Conservation (phyloP, 2,329 filamentous ascomycete genomes). For the Ophiostoma ips region DNA sequence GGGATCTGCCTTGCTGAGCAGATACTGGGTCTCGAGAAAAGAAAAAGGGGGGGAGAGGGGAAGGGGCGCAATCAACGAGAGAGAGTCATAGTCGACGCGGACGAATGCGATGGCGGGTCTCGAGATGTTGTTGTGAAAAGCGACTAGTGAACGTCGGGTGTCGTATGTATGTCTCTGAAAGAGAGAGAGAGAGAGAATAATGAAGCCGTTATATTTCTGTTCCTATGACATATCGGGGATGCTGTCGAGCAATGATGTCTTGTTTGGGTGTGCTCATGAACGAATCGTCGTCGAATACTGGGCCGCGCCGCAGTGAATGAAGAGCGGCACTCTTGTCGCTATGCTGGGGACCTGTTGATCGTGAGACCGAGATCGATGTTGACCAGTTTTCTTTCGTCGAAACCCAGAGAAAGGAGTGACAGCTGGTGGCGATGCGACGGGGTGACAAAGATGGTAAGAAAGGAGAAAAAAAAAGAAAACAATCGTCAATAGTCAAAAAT, state of each 20-base stretch:
- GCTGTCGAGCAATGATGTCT: slow-evolving; percentile 1
- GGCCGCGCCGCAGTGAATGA: background rate
- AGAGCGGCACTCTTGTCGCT: background rate
- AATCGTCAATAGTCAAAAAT: background rate
- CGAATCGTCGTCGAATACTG: background rate
- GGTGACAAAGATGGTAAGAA: background rate
- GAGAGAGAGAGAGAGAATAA: slow-evolving; percentile 1
- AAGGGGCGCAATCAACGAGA: slow-evolving; percentile 16
- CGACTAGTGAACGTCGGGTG: background rate
- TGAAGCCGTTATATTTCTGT: slow-evolving; percentile 7
- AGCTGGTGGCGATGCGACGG: background rate
- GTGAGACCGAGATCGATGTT: too few species aligned
- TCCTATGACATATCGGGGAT: slow-evolving; percentile 11
- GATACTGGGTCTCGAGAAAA: background rate
- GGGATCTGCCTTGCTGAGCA: background rate
- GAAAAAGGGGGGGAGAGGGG: background rate
- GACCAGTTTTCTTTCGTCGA: too few species aligned
- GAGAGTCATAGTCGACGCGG: slow-evolving; percentile 21
- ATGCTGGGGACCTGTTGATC: too few species aligned
- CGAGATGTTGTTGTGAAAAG: background rate
- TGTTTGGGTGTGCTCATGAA: slow-evolving; percentile 1
- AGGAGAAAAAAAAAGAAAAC: background rate
- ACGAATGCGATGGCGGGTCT: slow-evolving; percentile 1
- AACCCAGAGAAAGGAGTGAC: too few species aligned
- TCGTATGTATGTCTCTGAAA: too few species aligned